A percentile compares a stretch with the other conserved stretches of the same genome.
Evolutionary conservation across 140 eudicot species (phyloP).

Genomic region (Oenanthe javanica): DNA sequence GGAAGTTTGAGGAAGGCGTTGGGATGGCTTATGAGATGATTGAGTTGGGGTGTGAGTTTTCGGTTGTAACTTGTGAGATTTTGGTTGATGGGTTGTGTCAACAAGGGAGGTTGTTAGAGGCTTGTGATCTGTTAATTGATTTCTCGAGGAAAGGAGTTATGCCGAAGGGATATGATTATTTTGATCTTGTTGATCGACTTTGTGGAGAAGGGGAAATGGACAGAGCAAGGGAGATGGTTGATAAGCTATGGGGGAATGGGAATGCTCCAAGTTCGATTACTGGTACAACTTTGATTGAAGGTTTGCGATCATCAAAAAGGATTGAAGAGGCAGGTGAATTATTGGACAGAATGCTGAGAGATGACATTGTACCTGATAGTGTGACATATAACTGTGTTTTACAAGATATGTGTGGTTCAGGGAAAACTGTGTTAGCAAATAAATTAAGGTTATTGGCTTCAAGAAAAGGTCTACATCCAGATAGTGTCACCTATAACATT

Average conservation of each 20-base stretch:
- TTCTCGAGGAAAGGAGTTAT: slow-evolving; percentile 54
- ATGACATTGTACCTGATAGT: slow-evolving; percentile 54
- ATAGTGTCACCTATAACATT: slow-evolving; percentile 62
- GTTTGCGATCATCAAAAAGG: slow-evolving; percentile 36
- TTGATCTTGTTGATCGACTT: slow-evolving; percentile 45
- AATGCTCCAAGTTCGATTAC: slow-evolving; percentile 60
- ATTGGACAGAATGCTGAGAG: slow-evolving; percentile 56
- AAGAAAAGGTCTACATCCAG: slow-evolving; percentile 54
- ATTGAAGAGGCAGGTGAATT: slow-evolving; percentile 32
- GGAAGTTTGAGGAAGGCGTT: slow-evolving; percentile 63
- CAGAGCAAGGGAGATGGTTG: slow-evolving; percentile 45
- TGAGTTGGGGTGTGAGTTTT: slow-evolving; percentile 63
- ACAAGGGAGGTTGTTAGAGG: slow-evolving; percentile 36
- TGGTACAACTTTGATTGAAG: slow-evolving; percentile 69
- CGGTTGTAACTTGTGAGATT: slow-evolving; percentile 71
- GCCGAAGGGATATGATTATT: slow-evolving; percentile 56
- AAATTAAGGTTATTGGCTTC: slow-evolving; percentile 58
- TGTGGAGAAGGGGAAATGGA: slow-evolving; percentile 35
- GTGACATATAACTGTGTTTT: slow-evolving; percentile 77
- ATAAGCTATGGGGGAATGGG: slow-evolving; percentile 66
- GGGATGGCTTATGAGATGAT: slow-evolving; percentile 85
- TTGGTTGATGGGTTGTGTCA: slow-evolving; percentile 61
- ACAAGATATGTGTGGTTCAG: slow-evolving; percentile 50
- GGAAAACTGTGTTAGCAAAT: slow-evolving; percentile 54
- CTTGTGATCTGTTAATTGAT: slow-evolving; percentile 56